Percentiles rank a stretch among this genome's conserved stretches.
Evolutionary conservation across 148 eudicot species (phyloP).

Genomic region (Fallopia convolvulus): DNA sequence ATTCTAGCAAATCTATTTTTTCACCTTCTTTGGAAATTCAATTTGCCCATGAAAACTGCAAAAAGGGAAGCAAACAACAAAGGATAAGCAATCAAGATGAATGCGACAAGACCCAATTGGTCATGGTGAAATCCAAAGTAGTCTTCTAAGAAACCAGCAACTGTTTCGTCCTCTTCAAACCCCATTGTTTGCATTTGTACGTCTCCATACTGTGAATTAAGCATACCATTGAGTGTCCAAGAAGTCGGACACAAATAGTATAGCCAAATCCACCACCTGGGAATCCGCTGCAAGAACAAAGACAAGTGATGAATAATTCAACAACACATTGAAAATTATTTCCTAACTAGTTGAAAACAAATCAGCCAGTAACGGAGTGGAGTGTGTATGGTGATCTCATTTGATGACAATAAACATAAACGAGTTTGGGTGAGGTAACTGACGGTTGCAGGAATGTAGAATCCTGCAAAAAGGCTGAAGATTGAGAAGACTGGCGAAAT

Average conservation of each 20-base stretch:
- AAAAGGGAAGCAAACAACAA: constrained; percentile 53
- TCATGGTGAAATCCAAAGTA: constrained; percentile 53
- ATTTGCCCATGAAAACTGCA: constrained; percentile 43
- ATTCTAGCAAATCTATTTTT: background rate
- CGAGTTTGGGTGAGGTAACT: too few relatives aligned
- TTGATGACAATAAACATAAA: too few relatives aligned
- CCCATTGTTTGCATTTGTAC: constrained; percentile 27
- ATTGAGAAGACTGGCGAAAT: constrained; percentile 33
- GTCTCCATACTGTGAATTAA: constrained; percentile 71
- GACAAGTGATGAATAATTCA: too few relatives aligned
- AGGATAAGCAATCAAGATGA: constrained; percentile 39
- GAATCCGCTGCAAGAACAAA: constrained; percentile 43
- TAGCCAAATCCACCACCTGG: constrained; percentile 76
- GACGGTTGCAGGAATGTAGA: constrained; percentile 58
- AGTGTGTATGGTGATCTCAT: too few relatives aligned
- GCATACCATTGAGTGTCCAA: constrained; percentile 57
- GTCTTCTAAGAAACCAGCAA: constrained; percentile 40
- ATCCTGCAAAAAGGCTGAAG: constrained; percentile 54
- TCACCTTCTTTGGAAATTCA: constrained; percentile 73
- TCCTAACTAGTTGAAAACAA: too few relatives aligned
- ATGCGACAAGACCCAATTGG: constrained; percentile 40
- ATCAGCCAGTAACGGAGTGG: too few relatives aligned
- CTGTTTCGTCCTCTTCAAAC: constrained; percentile 34
- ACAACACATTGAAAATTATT: too few relatives aligned
- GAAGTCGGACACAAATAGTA: constrained; percentile 54